phyloP scores from a whole-genome alignment of 345 rosid genomes.

The Citropsis articulata region DNA sequence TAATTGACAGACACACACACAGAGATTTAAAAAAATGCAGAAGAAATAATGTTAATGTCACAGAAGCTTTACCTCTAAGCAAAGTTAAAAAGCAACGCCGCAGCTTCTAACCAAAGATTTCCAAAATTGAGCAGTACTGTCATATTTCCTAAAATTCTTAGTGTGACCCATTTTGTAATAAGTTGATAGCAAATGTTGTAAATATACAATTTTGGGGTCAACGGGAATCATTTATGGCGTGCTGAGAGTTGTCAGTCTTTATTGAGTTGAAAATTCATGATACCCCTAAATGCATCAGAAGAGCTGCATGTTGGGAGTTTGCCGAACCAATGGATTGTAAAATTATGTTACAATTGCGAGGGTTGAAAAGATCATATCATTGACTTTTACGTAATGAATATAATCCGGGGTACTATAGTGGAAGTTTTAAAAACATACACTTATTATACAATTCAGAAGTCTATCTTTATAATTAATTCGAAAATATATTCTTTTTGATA shows the following conservation, averaged over 20 bases:
- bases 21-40: background rate
- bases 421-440: too few species aligned
- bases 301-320: background rate
- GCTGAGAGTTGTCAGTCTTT: background rate
- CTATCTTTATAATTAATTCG: too few species aligned
- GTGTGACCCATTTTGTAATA: background rate
- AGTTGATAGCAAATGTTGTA: background rate
- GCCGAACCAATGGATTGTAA: background rate
- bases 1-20: too few species aligned
- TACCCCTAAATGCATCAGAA: background rate
- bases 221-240: background rate
- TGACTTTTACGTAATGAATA: too few species aligned
- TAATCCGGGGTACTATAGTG: too few species aligned
- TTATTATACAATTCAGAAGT: too few species aligned
- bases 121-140: background rate
- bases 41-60: slow-evolving; percentile 1
- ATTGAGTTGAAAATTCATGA: too few species aligned
- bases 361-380: too few species aligned
- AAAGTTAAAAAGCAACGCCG: slow-evolving; percentile 12
- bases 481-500: too few species aligned
- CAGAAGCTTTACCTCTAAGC: slow-evolving; percentile 22
- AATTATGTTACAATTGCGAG: background rate
- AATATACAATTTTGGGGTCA: background rate
- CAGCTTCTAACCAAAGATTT: background rate
- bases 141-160: too few species aligned